Evolutionary conservation across 1,139 yeast species (phyloP).

Genomic region (Saccharomyces hybrid): DNA sequence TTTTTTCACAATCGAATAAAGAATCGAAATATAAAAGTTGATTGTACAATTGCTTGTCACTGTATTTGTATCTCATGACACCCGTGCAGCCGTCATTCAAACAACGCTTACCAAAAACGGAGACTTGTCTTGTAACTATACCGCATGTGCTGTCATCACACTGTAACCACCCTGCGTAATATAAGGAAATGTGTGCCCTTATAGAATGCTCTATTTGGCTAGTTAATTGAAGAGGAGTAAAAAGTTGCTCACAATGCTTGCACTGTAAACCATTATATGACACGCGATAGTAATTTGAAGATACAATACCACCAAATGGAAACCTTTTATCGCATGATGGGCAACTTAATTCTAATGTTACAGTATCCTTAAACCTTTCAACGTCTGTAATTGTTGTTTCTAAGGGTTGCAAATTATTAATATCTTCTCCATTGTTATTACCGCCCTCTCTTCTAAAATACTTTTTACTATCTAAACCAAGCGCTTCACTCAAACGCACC

Average conservation of each 20-base stretch:
- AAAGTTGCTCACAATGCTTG: conserved; percentile 45
- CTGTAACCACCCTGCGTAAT: conserved; percentile 76
- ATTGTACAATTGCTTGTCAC: conserved; percentile 76
- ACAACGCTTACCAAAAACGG: conserved; percentile 87
- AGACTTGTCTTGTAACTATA: conserved; percentile 70
- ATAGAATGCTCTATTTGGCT: conserved; percentile 69
- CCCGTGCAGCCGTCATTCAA: conserved; percentile 68
- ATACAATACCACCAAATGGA: conserved; percentile 65
- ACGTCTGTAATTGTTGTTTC: conserved; percentile 77
- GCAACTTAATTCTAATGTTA: conserved; percentile 52
- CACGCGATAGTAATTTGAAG: conserved; percentile 52
- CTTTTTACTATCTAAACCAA: conserved; percentile 70
- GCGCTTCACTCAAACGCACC: conserved; percentile 63
- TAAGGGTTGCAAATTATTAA: conserved; percentile 58
- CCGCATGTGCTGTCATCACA: conserved; percentile 89
- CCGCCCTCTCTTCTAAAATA: conserved; percentile 46
- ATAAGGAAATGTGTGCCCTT: conserved; percentile 61
- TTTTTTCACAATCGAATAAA: conserved; percentile 76
- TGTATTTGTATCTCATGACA: conserved; percentile 67
- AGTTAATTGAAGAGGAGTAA: conserved; percentile 51
- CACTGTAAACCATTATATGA: conserved; percentile 70
- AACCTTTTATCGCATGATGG: conserved; percentile 52
- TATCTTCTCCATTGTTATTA: conserved; percentile 34
- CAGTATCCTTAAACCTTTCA: conserved; percentile 69
- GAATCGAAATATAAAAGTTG: conserved; percentile 76